Conservation (phyloP, 495 filamentous ascomycete genomes). For the Tuber brumale region DNA sequence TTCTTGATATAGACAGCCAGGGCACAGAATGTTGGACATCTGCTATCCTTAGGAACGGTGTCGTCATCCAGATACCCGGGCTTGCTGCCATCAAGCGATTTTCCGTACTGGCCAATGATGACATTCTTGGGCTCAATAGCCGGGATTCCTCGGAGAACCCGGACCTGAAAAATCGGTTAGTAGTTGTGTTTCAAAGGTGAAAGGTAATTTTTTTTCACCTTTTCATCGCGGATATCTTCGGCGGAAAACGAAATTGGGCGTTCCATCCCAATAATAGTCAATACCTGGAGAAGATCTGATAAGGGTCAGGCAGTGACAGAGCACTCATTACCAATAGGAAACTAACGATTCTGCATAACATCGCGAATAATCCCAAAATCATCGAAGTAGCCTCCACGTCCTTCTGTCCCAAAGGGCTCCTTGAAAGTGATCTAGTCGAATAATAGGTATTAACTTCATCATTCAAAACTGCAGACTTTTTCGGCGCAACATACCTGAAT, state of each 20-base stretch:
- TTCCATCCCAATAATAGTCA: conserved; percentile 97
- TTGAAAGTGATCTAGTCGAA: conserved; percentile 82
- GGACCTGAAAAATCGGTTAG: conserved; percentile 46
- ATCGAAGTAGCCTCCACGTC: conserved; percentile 97
- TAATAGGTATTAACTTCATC: not conserved
- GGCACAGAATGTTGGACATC: conserved; percentile 96
- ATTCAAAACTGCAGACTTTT: not conserved
- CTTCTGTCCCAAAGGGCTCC: conserved; percentile 99
- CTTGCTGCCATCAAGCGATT: conserved; percentile 93
- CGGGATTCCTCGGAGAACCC: conserved; percentile 87
- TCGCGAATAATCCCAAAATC: conserved; percentile 99
- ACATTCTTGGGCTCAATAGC: conserved; percentile 99
- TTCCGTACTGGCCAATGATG: conserved; percentile 98
- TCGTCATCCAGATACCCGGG: conserved; percentile 98
- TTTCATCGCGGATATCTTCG: conserved; percentile 98
- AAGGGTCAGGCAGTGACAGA: conserved; percentile 34
- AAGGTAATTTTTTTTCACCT: conserved; percentile 51
- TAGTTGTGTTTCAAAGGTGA: not conserved
- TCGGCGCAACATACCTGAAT: conserved; percentile 53
- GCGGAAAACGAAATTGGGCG: conserved; percentile 95
- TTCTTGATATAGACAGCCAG: conserved; percentile 99
- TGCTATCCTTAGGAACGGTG: conserved; percentile 92
- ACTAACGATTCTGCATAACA: conserved; percentile 80
- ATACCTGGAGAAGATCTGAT: conserved; percentile 80
- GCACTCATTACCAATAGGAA: not conserved